Base-by-base conservation (phyloP, 768 basidiomycete genomes). In the Pulveroboletus sp. region DNA sequence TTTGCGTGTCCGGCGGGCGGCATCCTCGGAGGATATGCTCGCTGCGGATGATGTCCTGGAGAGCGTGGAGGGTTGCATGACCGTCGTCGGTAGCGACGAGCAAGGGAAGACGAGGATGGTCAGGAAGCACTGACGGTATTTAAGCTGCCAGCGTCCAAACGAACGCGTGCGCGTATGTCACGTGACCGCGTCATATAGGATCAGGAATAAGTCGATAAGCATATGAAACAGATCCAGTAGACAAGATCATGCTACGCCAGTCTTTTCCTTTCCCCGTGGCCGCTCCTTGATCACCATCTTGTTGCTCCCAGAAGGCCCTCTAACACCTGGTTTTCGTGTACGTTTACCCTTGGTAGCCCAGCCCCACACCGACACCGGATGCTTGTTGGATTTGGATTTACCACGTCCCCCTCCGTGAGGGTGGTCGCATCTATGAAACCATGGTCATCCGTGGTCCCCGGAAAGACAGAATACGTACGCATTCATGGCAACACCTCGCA, bases 401-500 rank as follows among this genome's bases (percentile, higher is more conserved):
- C 95, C 95, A 71, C 95, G 87, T 69, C 95, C 95, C 75, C 95
- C 94, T 70, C 94, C 94, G 66, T 96, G 93, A 53, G 95, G 93
- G 70, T 94, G 92, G 69, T 93, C 92, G 47, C 78, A 79, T 40
- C 90, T 93, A 49, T 8, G 46, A 40, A 1, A 5, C 5, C 7
- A 28, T 61, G 26, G 63, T 38, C 3, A 30, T 28, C n/a, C 32
- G 26, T 31, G 21, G 31, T 38, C 4, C 15, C 8, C 26, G 36
- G 43, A 15, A 44, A 27, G 43, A 50, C 42, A 49, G 49, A 45
- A 43, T 11, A 24, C 86, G 38, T 72, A 93, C 83, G 91, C 86
- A 69, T 96, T 97, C 93, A 95, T 95, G 38, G 93, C 93, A 57
- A 96, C 84, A 83, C 93, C 93, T 69, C 93, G 84, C 40, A 95